A percentile compares a stretch with the other conserved stretches of the same genome.
phyloP scores from a whole-genome alignment of 2,329 filamentous ascomycete genomes.

The Diaporthe velutina region DNA sequence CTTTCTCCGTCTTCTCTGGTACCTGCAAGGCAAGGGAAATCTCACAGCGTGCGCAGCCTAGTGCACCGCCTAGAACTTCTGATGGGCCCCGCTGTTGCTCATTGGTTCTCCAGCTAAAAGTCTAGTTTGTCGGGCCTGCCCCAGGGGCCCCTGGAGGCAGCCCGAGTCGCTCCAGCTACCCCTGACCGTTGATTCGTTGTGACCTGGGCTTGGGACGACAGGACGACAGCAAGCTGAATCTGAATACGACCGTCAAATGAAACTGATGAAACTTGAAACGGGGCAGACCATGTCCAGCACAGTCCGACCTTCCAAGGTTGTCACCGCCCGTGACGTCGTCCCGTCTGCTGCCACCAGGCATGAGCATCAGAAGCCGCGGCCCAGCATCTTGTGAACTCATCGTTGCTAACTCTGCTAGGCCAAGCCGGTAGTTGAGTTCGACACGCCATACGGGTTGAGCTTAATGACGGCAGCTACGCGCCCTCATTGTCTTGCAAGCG shows the following conservation, averaged over 20 bases:
- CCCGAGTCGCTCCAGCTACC: slow-evolving; percentile 30
- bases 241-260: slow-evolving; percentile 35
- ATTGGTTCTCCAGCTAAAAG: slow-evolving; percentile 18
- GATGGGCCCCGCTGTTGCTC: slow-evolving; percentile 17
- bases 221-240: slow-evolving; percentile 22
- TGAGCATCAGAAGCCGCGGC: not conserved
- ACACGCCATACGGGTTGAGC: not conserved
- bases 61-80: slow-evolving; percentile 17
- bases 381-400: not conserved
- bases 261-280: slow-evolving; percentile 33
- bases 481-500: not conserved
- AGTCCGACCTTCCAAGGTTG: slow-evolving; percentile 14
- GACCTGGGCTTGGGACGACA: not conserved
- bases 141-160: slow-evolving; percentile 28
- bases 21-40: not conserved
- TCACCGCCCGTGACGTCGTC: slow-evolving; percentile 27
- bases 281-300: slow-evolving; percentile 19
- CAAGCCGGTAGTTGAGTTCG: slow-evolving; percentile 1
- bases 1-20: not conserved
- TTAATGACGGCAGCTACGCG: not conserved
- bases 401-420: not conserved
- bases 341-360: not conserved
- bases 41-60: slow-evolving; percentile 17
- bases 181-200: slow-evolving; percentile 25
- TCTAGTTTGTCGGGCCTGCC: slow-evolving; percentile 13